Evolutionary conservation across 441 rosid genomes (phyloP), one percentile per base, ranked within the genome.

Genomic region (Mallotus repandus): DNA sequence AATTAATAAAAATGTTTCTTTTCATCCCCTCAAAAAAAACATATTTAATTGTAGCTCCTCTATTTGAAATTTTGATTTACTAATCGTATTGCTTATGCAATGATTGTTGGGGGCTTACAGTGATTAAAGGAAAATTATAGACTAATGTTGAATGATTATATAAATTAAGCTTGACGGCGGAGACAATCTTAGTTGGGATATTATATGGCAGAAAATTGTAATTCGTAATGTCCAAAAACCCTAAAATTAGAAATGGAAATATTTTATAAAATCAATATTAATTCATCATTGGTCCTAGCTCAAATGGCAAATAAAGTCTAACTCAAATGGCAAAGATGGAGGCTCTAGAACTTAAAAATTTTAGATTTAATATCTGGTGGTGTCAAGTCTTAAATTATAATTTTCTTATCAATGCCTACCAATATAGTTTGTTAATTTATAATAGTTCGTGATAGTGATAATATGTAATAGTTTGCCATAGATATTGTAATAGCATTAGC

Each of bases 151-250:
- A 49, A 69, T 45, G 76, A 59, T 57, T 59, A 71, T 56, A 74
- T 62, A 59, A 22, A 67, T 61, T 63, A 59, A 48, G 35, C 70
- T 54, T 76, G 78, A 80, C 80, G 81, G 82, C 81, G 79, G 78
- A 73, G 46, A 54, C 63, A 66, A 64, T 66, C 52, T 55, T 35
- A 58, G 77, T 54, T 63, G 75, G 72, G 50, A 22, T 64, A 43
- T 19, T 65, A 19, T 22, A 9, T 9, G 55, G 43, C 41, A 38
- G 57, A 61, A 57, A 73, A 29, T 29, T 29, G 32, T 29, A 29
- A 29, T 2, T 19, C 29, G 22, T 21, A 43, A 72, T 35, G 16
- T 16, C 35, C 61, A 61, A 14, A 38, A 16, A 8, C 41, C 71
- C 79, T 64, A 79, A 52, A 38, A 3, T 38, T 38, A 38, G 7